Percentiles rank a stretch among this genome's conserved stretches.
These are phyloP conservation scores for Fusarium tupiense DNA, from an alignment of 2,329 filamentous ascomycete species.

Conservation along the genomic window DNA sequence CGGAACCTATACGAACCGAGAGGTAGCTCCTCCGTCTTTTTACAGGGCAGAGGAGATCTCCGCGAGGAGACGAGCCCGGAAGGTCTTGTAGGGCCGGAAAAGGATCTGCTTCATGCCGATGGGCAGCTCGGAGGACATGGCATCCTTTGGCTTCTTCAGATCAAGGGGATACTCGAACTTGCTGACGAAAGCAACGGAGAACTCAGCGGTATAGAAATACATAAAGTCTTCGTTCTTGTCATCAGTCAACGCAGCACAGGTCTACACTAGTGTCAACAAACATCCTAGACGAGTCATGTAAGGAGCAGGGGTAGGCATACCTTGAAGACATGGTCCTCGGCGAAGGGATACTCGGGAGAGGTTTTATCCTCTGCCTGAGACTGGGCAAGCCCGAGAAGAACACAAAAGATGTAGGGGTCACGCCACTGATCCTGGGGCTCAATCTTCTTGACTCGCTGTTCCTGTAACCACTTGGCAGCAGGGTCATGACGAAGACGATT, in stretches of 20 bases:
- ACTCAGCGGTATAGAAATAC: constrained; percentile 34
- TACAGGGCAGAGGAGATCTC: background rate
- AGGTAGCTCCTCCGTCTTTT: background rate
- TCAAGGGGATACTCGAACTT: constrained; percentile 39
- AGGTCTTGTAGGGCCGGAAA: constrained; percentile 30
- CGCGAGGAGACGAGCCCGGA: constrained; percentile 20
- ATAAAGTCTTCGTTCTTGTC: constrained; percentile 31
- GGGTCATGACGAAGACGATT: constrained; percentile 25
- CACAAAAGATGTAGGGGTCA: constrained; percentile 40
- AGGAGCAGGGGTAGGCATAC: background rate
- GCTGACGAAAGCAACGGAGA: constrained; percentile 29
- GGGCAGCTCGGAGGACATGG: background rate
- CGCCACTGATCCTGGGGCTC: constrained; percentile 31
- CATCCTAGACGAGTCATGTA: background rate
- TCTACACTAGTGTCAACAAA: background rate
- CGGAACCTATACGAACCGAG: background rate
- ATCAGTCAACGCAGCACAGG: constrained; percentile 29
- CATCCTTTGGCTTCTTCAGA: background rate
- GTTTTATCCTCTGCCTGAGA: constrained; percentile 29
- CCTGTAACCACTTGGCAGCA: constrained; percentile 22
- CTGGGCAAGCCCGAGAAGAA: constrained; percentile 38
- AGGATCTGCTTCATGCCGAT: constrained; percentile 19
- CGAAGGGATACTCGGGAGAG: background rate
- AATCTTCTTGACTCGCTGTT: constrained; percentile 31
- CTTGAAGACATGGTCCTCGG: constrained; percentile 18